Base-by-base conservation (phyloP, 2,329 filamentous ascomycete genomes). In the Aspergillus costaricaensis region DNA sequence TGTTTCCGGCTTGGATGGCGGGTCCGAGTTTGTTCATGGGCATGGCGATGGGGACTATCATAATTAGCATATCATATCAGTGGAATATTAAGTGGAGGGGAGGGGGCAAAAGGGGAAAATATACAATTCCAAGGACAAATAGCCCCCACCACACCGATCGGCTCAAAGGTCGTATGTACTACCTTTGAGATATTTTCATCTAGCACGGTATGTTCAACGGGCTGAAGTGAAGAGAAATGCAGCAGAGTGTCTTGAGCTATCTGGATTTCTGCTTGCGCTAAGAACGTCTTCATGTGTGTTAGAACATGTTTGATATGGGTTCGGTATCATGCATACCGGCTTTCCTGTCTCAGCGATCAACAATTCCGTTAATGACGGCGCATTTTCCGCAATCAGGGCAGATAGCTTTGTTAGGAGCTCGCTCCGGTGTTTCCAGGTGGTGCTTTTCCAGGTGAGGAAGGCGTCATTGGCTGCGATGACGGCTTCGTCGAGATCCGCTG, bases 401-500 rank as follows among this genome's bases (percentile, higher is more conserved):
- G 43, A 17, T 19, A 48, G 55, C 19, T 17, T 12, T 14, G 19
- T 8, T 12, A 55, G 41, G 14, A 30, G 48, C 19, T 27, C 25
- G 9, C n/a, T 44, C 7, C 58, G 58, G 15, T 48, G 19, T 4
- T 15, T 39, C 8, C 21, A 57, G 4, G 47, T 4, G 0, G 30
- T 50, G 5, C 15, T 14, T 5, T 44, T 47, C 58, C 58, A 60
- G 9, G 21, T 23, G n/a, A 17, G 14, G 15, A 60, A 60, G 5
- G 58, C 58, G 14, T 50, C 27, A 6, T 25, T 36, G 4, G 58
- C 58, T 2, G 58, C 52, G 10, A 5, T 6, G 5, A 60, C 58
- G 2, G 58, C 58, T 14, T 44, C 39, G 12, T 60, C 32, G 6
- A 57, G 27, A 25, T 60, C 53, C 53, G 52, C n/a, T 17, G 38